phyloP scores from a whole-genome alignment of 2,329 filamentous ascomycete species.

The Achaetomium macrosporum region DNA sequence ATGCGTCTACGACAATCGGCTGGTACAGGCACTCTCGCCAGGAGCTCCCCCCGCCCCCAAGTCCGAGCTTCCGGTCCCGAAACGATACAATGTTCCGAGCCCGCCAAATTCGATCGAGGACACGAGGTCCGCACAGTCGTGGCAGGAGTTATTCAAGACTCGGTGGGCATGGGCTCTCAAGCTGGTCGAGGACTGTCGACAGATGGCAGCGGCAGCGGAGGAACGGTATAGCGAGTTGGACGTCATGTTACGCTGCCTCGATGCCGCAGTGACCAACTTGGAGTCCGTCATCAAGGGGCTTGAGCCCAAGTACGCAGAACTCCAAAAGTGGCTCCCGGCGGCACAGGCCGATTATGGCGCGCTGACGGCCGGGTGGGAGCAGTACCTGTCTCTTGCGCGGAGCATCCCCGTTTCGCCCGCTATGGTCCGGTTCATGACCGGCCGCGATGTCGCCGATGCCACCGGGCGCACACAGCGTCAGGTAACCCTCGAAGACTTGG shows the following conservation, averaged over 20 bases:
- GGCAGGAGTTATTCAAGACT: slow-evolving; percentile 79
- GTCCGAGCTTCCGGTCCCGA: slow-evolving; percentile 46
- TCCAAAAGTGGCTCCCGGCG: slow-evolving; percentile 64
- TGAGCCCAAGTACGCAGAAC: slow-evolving; percentile 64
- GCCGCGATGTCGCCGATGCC: slow-evolving; percentile 34
- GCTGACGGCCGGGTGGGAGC: slow-evolving; percentile 61
- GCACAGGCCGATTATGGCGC: slow-evolving; percentile 62
- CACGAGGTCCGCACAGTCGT: slow-evolving; percentile 75
- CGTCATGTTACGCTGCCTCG: slow-evolving; percentile 71
- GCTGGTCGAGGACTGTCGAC: slow-evolving; percentile 62
- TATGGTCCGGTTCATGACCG: slow-evolving; percentile 62
- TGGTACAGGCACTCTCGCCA: slow-evolving; percentile 53
- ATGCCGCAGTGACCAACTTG: slow-evolving; percentile 81
- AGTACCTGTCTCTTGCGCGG: slow-evolving; percentile 58
- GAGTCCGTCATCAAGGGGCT: slow-evolving; percentile 67
- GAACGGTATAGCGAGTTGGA: slow-evolving; percentile 67
- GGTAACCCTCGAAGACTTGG: slow-evolving; percentile 65
- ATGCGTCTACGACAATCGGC: slow-evolving; percentile 83
- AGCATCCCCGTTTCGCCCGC: slow-evolving; percentile 58
- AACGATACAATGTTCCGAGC: slow-evolving; percentile 52
- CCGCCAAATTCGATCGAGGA: slow-evolving; percentile 80
- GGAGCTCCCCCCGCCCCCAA: slow-evolving; percentile 37
- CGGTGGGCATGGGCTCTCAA: slow-evolving; percentile 73
- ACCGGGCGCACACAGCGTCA: slow-evolving; percentile 41
- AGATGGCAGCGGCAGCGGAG: slow-evolving; percentile 56